phyloP scores from a whole-genome alignment of 2,329 filamentous ascomycete genomes.

The Apiospora hydei region DNA sequence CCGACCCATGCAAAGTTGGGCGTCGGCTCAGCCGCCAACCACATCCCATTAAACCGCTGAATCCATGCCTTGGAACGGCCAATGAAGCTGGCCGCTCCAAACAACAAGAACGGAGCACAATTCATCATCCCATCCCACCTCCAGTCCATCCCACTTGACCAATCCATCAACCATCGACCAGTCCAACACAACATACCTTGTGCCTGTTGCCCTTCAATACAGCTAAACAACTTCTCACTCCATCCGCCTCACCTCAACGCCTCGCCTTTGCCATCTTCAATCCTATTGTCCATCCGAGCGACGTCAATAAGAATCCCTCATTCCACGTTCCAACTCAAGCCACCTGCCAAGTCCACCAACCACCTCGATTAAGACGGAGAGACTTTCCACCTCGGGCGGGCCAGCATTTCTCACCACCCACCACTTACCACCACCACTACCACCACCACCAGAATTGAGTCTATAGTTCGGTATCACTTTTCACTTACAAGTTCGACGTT shows the following conservation, averaged over 20 bases:
- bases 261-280: slow-evolving; percentile 29
- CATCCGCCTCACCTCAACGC: slow-evolving; percentile 26
- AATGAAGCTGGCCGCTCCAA: slow-evolving; percentile 4
- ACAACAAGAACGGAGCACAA: slow-evolving; percentile 8
- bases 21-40: slow-evolving; percentile 20
- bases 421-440: background rate
- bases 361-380: background rate
- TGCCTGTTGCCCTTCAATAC: slow-evolving; percentile 7
- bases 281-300: background rate
- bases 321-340: slow-evolving; percentile 31
- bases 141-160: background rate
- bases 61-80: slow-evolving; percentile 10
- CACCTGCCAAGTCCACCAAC: slow-evolving; percentile 3
- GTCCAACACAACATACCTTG: background rate
- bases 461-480: background rate
- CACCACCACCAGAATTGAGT: slow-evolving; percentile 4
- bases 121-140: slow-evolving; percentile 1
- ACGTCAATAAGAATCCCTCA: slow-evolving; percentile 32
- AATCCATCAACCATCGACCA: background rate
- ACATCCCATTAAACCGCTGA: slow-evolving; percentile 4
- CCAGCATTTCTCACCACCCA: background rate
- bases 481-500: background rate
- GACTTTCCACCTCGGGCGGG: background rate
- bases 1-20: slow-evolving; percentile 24
- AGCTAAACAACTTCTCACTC: slow-evolving; percentile 23